Evolutionary conservation across 2,329 filamentous ascomycete genomes (phyloP).

Genomic region (Aspergillus sp.): DNA sequence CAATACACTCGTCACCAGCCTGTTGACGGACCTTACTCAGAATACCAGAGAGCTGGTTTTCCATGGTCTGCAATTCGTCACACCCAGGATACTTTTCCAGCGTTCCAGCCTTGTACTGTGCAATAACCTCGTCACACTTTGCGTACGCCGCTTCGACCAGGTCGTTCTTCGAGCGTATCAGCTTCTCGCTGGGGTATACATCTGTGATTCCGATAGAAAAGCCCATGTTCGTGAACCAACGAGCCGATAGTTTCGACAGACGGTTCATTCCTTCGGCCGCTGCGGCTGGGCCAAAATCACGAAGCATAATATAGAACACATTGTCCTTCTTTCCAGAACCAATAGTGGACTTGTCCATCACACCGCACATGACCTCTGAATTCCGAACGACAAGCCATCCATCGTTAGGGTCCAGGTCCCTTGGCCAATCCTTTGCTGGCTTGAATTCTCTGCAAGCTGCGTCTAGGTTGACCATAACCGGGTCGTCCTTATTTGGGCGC

Average conservation of each 20-base stretch:
- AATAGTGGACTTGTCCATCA: slow-evolving; percentile 98
- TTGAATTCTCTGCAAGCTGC: slow-evolving; percentile 80
- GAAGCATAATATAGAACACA: slow-evolving; percentile 92
- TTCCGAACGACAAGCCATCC: slow-evolving; percentile 91
- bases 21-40: slow-evolving; percentile 88
- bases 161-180: slow-evolving; percentile 70
- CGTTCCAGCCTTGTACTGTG: slow-evolving; percentile 74
- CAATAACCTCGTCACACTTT: slow-evolving; percentile 80
- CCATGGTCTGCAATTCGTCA: slow-evolving; percentile 86
- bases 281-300: slow-evolving; percentile 88
- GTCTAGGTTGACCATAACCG: slow-evolving; percentile 86
- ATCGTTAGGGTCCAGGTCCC: slow-evolving; percentile 78
- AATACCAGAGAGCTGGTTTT: slow-evolving; percentile 86
- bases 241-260: slow-evolving; percentile 83
- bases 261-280: slow-evolving; percentile 93
- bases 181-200: slow-evolving; percentile 75
- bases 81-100: slow-evolving; percentile 85
- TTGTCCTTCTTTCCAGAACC: slow-evolving; percentile 97
- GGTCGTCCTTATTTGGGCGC: slow-evolving; percentile 80
- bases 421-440: slow-evolving; percentile 37
- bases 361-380: slow-evolving; percentile 94
- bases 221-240: slow-evolving; percentile 83
- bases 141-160: slow-evolving; percentile 77
- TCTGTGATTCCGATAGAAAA: slow-evolving; percentile 97
- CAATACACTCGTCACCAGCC: slow-evolving; percentile 87